Evolutionary conservation across 2,329 filamentous ascomycete genomes (phyloP).

Genomic region (Ophiostoma populinum): DNA sequence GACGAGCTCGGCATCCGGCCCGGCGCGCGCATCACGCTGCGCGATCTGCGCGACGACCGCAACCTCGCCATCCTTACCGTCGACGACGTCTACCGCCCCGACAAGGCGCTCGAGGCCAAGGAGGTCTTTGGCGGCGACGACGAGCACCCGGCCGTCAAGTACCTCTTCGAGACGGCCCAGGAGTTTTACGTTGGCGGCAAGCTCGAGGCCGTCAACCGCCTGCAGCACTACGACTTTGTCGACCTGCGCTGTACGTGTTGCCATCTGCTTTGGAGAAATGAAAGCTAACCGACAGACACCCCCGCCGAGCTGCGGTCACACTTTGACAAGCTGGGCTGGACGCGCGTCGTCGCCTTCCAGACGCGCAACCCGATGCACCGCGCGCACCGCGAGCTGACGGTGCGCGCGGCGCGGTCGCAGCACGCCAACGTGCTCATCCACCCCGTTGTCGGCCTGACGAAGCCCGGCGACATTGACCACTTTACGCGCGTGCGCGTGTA

Average conservation of each 20-base stretch:
- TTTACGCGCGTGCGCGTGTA: conserved; percentile 98
- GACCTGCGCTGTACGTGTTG: conserved; percentile 49
- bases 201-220: conserved; percentile 82
- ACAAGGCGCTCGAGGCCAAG: conserved; percentile 81
- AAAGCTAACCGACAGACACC: conserved; percentile 43
- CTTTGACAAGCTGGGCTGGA: conserved; percentile 99
- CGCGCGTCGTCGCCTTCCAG: conserved; percentile 95
- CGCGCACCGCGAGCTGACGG: conserved; percentile 92
- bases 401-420: conserved; percentile 85
- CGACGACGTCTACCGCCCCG: conserved; percentile 84
- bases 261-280: too few relatives aligned
- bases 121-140: conserved; percentile 88
- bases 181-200: conserved; percentile 94
- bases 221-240: conserved; percentile 98
- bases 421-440: conserved; percentile 99
- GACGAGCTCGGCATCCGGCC: conserved; percentile 59
- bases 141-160: conserved; percentile 81
- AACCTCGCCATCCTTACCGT: conserved; percentile 92
- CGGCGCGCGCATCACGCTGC: conserved; percentile 69
- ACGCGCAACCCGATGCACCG: conserved; percentile 99
- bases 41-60: conserved; percentile 90
- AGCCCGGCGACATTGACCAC: conserved; percentile 98
- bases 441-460: conserved; percentile 94
- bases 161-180: conserved; percentile 63
- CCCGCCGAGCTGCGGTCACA: conserved; percentile 87